Evolutionary conservation across 768 basidiomycete genomes (phyloP), one percentile per base, ranked within the genome.

Genomic region (Macrolepiota fuliginosa): DNA sequence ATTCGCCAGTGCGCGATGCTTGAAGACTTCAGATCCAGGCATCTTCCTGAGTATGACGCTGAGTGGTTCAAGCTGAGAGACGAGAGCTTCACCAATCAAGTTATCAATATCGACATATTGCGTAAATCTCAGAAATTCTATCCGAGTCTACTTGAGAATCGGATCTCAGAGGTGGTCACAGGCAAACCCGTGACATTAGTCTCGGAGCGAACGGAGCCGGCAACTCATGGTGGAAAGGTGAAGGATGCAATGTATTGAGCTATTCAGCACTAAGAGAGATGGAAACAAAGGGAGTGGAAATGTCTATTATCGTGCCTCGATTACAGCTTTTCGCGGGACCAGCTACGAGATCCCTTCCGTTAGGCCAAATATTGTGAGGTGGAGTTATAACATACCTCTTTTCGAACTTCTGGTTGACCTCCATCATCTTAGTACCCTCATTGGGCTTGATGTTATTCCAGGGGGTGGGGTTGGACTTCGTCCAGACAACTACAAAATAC

Each of bases 381-480:
- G 66, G 45, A 12, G 19, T 10, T 19, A 24, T n/a, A 24, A 72
- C 85, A 58, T 51, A 89, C 92, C 80, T 85, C 79, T 86, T 89
- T 7, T 88, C 81, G 67, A 93, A 92, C 67, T 84, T 88, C 71
- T 89, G 86, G 77, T 88, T 86, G 40, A 91, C 83, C 47, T 81
- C 72, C 70, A 86, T 68, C 62, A 94, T 47, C 76, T 94, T 94
- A 56, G 83, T 90, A 65, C 84, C 84, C 74, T 94, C 86, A 69
- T 88, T 80, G 40, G 81, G 86, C 71, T 90, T 81, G 71, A 94
- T 82, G 60, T 84, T 81, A 75, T 92, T 91, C 91, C 91, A 95
- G n/a, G 94, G 94, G 22, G 87, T 87, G 37, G 92, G 92, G 81
- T 96, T 95, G 72, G 49, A 83, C 67, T 83, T 83, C 58, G 82